Evolutionary conservation across 306 rosid genomes (phyloP), one percentile per base, ranked within the genome.

Genomic region (Cucurbita pepo): DNA sequence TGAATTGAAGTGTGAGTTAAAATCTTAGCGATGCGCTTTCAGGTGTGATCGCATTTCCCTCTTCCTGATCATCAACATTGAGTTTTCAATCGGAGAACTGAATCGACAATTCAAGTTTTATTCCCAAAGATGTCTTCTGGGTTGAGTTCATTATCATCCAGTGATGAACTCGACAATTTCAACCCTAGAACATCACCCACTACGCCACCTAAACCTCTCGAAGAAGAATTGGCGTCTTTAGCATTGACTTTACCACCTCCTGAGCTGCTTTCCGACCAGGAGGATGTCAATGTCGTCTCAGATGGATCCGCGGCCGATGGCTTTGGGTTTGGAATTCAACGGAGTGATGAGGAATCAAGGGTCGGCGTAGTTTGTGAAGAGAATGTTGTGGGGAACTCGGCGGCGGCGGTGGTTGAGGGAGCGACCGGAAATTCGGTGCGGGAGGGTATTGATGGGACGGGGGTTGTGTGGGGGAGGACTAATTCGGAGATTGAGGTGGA

Each of bases 401-500:
- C 6, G 22, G 22, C 71, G 22, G 22, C 71, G 7, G 53, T 21
- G 65, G 69, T 19, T 34, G 79, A 64, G 61, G 84, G 67, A 43
- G 56, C 30, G 64, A 56, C 71, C 3, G 34, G 34, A 30, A 30
- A 30, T 30, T 30, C 34, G 34, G 34, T 30, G 34, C 3, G 34
- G 62, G 83, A 73, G 78, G 77, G 75, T 19, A 66, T 52, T 19
- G 79, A 45, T 41, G 56, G 76, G 19, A 70, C 40, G 12, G 51
- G 77, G 34, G 63, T 82, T 12, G 69, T 59, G 36, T 80, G 88
- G 88, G 79, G 78, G 62, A 80, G 88, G 81, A 85, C 81, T 70
- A 77, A 48, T 84, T 85, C 88, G 73, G 96, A 90, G 81, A 61
- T 78, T 50, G 90, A 87, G 58, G 75, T 56, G 56, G 95, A 92